Conservation (phyloP, 2,329 filamentous ascomycete genomes). For the Fusarium falciforme region DNA sequence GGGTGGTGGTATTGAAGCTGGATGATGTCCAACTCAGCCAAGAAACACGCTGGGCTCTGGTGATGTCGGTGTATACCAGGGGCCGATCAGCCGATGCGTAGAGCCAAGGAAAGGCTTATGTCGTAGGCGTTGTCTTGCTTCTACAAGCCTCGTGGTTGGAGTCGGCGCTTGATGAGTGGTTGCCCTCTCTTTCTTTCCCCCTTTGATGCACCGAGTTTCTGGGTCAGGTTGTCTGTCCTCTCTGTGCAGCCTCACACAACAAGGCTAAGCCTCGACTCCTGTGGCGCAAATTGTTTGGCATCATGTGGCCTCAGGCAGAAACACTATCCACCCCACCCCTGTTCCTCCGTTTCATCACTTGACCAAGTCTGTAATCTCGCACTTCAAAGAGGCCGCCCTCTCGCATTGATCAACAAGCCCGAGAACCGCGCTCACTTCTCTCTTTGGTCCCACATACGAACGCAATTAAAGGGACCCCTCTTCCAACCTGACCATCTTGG, state of each 20-base stretch:
- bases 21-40: neutral
- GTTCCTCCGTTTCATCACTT: constrained; percentile 12
- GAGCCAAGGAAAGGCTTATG: neutral
- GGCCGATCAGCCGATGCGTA: neutral
- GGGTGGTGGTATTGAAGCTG: constrained; percentile 9
- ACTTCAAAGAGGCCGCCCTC: constrained; percentile 20
- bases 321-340: constrained; percentile 9
- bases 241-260: constrained; percentile 32
- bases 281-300: neutral
- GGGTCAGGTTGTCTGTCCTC: constrained; percentile 39
- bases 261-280: constrained; percentile 29
- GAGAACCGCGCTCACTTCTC: neutral
- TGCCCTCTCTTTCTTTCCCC: constrained; percentile 25
- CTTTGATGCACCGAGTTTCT: constrained; percentile 31
- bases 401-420: constrained; percentile 1
- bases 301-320: constrained; percentile 39
- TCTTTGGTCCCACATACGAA: neutral
- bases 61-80: neutral
- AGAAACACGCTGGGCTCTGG: constrained; percentile 4
- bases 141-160: constrained; percentile 14
- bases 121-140: constrained; percentile 9
- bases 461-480: neutral
- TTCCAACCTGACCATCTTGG: neutral
- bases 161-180: constrained; percentile 14
- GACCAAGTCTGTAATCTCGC: neutral